Percentiles rank a stretch among this genome's conserved stretches.
These are phyloP conservation scores for Elongisporangium undulatum DNA, from an alignment of 352 stramenopile species.

Conservation along the genomic window DNA sequence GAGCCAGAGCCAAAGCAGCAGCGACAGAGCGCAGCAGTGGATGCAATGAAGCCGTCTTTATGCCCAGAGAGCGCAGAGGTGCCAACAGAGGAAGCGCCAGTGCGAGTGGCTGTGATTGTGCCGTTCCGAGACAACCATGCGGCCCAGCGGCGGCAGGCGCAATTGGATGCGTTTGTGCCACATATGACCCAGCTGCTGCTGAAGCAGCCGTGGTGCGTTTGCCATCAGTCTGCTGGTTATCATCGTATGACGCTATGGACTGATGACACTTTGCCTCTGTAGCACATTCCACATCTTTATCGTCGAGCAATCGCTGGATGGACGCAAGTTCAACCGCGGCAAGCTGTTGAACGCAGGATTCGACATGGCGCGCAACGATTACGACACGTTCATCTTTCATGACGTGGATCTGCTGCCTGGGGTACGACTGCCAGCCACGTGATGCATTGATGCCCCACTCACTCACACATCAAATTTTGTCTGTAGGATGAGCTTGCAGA, in stretches of 20 bases:
- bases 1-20: neutral
- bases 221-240: neutral
- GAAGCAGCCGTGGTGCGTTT: constrained; percentile 15
- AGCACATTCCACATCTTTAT: constrained; percentile 90
- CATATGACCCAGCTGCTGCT: constrained; percentile 89
- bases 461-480: neutral
- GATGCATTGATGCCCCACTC: constrained; percentile 1
- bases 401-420: constrained; percentile 94
- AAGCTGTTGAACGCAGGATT: constrained; percentile 97
- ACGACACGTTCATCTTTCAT: constrained; percentile 92
- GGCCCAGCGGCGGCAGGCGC: constrained; percentile 82
- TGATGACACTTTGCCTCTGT: neutral
- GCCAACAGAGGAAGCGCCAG: neutral
- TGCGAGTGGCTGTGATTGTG: constrained; percentile 86
- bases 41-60: neutral
- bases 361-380: constrained; percentile 81
- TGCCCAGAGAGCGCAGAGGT: neutral
- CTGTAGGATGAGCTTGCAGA: constrained; percentile 60
- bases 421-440: constrained; percentile 9
- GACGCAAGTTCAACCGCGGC: constrained; percentile 95
- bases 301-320: constrained; percentile 92
- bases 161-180: constrained; percentile 89
- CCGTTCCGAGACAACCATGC: constrained; percentile 91
- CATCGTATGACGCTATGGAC: too few species aligned
- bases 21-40: neutral